Evolutionary conservation across 495 filamentous ascomycete genomes (phyloP), one percentile per base, ranked within the genome.

Genomic region (Podospora anserina): DNA sequence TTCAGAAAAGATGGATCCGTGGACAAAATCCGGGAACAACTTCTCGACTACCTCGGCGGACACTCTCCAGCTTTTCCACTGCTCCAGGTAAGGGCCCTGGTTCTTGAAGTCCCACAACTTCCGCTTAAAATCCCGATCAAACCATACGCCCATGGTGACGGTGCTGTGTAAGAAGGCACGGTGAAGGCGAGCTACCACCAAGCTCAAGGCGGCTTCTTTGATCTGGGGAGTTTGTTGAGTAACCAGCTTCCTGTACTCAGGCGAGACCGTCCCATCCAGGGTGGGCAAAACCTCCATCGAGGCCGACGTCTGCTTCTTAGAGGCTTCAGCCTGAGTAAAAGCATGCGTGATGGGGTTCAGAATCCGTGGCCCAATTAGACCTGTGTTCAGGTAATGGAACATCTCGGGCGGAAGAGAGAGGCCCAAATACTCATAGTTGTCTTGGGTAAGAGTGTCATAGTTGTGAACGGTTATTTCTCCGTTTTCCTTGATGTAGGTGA

Each of bases 371-470:
- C 92, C 88, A 67, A 97, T 85, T 18, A 97, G 78, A 32, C 92
- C 95, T 34, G 86, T 89, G 68, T 92, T 92, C 39, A 98, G 85
- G 72, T 99, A 98, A 76, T 91, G 91, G 76, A 93, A 97, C 5
- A 99, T 81, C 79, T 99, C 96, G 64, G 93, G 88, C 2, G 96
- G 93, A 18, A 99, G 84, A 39, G 93, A 91, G 65, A 93, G 88
- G 23, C 93, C 93, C 70, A 96, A 89, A 75, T 97, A 91, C 71
- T 94, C 90, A 78, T 95, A 91, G 69, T 93, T 85, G 77, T 98
- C 94, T 23, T 82, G 83, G 19, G 95, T 93, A 2, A 90, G 85
- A 44, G 86, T 80, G 7, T 89, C 88, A 39, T 82, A 82, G 68
- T 92, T 87, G 73, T 92, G 82, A 4, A 90, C 89, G 64, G 87